Conservation (phyloP, 805 yeast species). For the Nakazawaea wyomingensis region DNA sequence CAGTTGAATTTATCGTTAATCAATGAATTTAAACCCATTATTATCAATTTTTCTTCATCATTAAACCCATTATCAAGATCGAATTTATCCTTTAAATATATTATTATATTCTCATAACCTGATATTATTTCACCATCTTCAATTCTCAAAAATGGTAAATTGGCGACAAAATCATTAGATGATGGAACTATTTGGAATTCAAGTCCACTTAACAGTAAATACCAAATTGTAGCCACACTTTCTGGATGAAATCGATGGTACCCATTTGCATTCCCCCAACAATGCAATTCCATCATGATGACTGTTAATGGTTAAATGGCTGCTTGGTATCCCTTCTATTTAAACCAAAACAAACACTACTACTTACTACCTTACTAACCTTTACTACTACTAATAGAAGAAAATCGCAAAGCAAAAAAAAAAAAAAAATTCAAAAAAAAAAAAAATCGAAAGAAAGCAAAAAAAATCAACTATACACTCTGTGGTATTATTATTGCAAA, state of each 20-base stretch:
- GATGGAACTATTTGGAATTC: constrained; percentile 43
- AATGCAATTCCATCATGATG: constrained; percentile 35
- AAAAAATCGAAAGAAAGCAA: background rate
- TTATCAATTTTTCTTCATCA: constrained; percentile 30
- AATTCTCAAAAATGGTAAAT: constrained; percentile 48
- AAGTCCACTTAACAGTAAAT: constrained; percentile 25
- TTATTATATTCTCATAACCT: constrained; percentile 38
- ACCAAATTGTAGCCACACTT: constrained; percentile 42
- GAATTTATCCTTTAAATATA: constrained; percentile 20
- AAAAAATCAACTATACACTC: background rate
- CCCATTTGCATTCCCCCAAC: constrained; percentile 43
- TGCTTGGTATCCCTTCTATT: too few relatives aligned
- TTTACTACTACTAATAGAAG: too few relatives aligned
- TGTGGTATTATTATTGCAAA: too few relatives aligned
- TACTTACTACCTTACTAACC: too few relatives aligned
- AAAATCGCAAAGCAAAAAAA: too few relatives aligned
- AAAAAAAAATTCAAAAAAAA: background rate
- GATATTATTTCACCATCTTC: constrained; percentile 23
- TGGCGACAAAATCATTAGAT: constrained; percentile 48
- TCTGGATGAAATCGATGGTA: constrained; percentile 48
- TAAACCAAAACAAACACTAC: too few relatives aligned
- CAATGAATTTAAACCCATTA: constrained; percentile 39
- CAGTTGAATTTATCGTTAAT: constrained; percentile 35
- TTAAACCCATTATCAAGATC: constrained; percentile 14
- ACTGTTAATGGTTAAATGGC: too few relatives aligned